Evolutionary conservation across 1,284 basidiomycete species (phyloP), one percentile per base, ranked within the genome.

Genomic region (Mycena sp.): DNA sequence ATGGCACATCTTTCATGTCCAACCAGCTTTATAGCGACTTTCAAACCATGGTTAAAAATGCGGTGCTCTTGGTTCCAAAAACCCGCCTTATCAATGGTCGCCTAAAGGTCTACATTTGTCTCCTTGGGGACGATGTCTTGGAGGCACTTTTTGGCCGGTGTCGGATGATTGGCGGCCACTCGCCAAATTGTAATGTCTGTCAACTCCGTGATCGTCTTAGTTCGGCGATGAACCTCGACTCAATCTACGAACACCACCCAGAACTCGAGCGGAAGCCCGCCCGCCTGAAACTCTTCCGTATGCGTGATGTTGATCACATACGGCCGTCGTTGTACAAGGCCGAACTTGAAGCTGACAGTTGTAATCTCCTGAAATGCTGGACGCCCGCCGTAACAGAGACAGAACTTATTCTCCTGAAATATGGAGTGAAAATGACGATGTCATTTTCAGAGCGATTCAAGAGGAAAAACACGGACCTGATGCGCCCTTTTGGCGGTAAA

Each of bases 201-300:
- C 29, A 67, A 38, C 37, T 63, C n/a, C 67, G 76, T 29, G 68
- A 76, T 61, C 70, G 76, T 68, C 70, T 78, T 58, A 73, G 76
- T 17, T 70, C 74, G 2, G 73, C 74, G 28, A 60, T 78, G 49
- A 71, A 69, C 43, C 61, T 70, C n/a, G 76, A 75, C 1, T 73
- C 74, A 17, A 59, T 71, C 14, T 59, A 58, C 30, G 16, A 26
- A 14, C 59, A 49, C 9, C 28, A 62, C 40, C 60, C 63, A 11
- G 29, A 65, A 9, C 44, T 51, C 6, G 64, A 66, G 25, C 37
- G 41, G 10, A 40, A 41, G 5, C 64, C 54, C 9, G 23, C 40
- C 12, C 53, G 64, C 21, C 50, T 66, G 14, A 53, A 58, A 16
- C 17, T 56, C 11, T 23, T 26, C 16, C 30, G 37, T 3, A 50